Evolutionary conservation across 2,329 filamentous ascomycete species (phyloP).

Genomic region (Rosellinia necatrix): DNA sequence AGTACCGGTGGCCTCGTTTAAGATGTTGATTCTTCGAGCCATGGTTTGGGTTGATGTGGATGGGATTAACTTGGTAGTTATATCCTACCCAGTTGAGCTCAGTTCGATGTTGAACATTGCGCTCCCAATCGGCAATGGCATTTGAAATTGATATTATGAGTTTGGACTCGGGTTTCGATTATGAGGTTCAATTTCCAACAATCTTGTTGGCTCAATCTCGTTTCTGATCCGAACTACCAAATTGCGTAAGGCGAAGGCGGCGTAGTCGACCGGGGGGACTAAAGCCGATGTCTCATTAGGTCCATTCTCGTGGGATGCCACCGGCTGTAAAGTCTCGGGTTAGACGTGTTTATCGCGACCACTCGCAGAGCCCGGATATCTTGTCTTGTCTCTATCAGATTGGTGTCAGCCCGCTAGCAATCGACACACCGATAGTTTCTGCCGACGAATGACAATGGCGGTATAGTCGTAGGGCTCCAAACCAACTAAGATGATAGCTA

Average conservation of each 20-base stretch:
- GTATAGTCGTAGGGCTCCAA: no score
- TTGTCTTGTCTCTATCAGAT: constrained; percentile 9
- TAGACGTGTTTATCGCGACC: constrained; percentile 10
- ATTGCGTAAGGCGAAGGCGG: neutral
- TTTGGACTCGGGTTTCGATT: no score
- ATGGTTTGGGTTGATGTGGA: neutral
- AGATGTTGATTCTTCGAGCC: neutral
- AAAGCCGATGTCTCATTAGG: constrained; percentile 30
- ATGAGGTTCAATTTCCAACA: no score
- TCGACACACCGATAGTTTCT: neutral
- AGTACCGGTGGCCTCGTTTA: constrained; percentile 7
- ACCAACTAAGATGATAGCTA: no score
- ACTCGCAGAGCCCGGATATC: neutral
- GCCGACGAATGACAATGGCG: neutral
- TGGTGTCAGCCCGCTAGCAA: constrained; percentile 5
- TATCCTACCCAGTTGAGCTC: no score
- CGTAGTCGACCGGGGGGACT: constrained; percentile 31
- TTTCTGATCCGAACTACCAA: no score
- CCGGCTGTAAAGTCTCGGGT: constrained; percentile 6
- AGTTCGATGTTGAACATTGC: no score
- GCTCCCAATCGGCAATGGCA: no score
- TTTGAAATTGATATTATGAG: no score
- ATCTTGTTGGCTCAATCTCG: no score
- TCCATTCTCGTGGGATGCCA: constrained; percentile 6
- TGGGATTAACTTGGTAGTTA: no score